phyloP scores from a whole-genome alignment of 495 filamentous ascomycete genomes.

The Neurospora sp. region DNA sequence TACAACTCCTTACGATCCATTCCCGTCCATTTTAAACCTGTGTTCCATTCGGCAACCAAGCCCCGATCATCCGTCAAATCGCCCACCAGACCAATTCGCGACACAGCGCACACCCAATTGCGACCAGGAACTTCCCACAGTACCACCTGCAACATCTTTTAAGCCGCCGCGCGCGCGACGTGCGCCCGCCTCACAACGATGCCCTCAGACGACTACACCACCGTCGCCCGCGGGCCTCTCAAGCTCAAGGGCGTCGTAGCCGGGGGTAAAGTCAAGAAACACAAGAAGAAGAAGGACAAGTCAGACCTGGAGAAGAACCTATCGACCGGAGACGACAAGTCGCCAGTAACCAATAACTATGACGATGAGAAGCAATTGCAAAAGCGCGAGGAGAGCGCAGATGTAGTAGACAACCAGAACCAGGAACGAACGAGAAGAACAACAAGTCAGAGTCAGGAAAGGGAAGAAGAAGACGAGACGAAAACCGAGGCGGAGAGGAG shows the following conservation, averaged over 20 bases:
- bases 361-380: slow-evolving; percentile 10
- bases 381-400: background rate
- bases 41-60: background rate
- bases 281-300: slow-evolving; percentile 51
- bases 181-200: slow-evolving; percentile 21
- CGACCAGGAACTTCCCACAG: background rate
- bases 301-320: slow-evolving; percentile 27
- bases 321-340: slow-evolving; percentile 9
- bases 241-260: slow-evolving; percentile 65
- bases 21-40: background rate
- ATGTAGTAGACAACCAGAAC: slow-evolving; percentile 1
- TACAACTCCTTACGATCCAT: background rate
- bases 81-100: background rate
- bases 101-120: background rate
- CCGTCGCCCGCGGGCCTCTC: slow-evolving; percentile 54
- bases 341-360: slow-evolving; percentile 1
- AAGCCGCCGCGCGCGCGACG: background rate
- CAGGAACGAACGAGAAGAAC: slow-evolving; percentile 7
- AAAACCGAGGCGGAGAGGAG: slow-evolving; percentile 85
- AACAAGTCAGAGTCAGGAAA: slow-evolving; percentile 6
- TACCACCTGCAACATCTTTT: background rate
- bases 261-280: slow-evolving; percentile 29
- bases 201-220: slow-evolving; percentile 60
- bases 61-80: background rate
- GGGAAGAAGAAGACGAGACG: slow-evolving; percentile 6